These are phyloP conservation scores for Aspergillus egyptiacus DNA, from an alignment of 495 filamentous ascomycete species.

Conservation along the genomic window DNA sequence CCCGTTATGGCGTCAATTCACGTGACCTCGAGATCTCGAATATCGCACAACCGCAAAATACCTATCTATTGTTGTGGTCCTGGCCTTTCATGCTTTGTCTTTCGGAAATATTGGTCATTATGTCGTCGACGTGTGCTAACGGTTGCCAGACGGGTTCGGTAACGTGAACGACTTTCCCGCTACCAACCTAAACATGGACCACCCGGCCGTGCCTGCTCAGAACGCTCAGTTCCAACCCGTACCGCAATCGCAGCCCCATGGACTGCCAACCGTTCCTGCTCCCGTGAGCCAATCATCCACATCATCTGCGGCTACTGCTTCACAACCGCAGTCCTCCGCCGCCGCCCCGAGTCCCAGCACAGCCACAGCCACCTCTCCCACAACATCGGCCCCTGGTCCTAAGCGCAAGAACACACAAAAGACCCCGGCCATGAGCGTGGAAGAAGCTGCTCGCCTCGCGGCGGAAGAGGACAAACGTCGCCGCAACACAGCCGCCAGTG, in stretches of 20 bases:
- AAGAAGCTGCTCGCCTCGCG: constrained; percentile 56
- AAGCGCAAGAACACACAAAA: constrained; percentile 42
- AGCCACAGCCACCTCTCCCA: constrained; percentile 6
- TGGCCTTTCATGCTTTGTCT: not conserved
- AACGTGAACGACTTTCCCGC: constrained; percentile 33
- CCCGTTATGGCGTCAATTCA: constrained; percentile 39
- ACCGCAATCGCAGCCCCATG: constrained; percentile 12
- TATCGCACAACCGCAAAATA: too few relatives aligned
- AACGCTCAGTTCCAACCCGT: constrained; percentile 25
- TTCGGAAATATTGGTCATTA: not conserved
- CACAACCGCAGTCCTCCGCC: constrained; percentile 13
- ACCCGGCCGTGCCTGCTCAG: constrained; percentile 23
- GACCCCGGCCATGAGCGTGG: constrained; percentile 27
- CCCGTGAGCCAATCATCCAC: constrained; percentile 17
- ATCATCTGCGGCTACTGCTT: constrained; percentile 14
- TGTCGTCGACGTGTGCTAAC: constrained; percentile 11
- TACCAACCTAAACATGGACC: constrained; percentile 26
- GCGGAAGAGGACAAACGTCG: constrained; percentile 98
- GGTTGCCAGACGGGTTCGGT: constrained; percentile 29
- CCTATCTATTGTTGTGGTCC: not conserved
- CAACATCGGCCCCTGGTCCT: constrained; percentile 21
- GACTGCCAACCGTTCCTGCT: constrained; percentile 7
- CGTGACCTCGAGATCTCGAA: constrained; percentile 25
- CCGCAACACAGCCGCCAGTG: constrained; percentile 90
- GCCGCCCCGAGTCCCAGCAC: constrained; percentile 11